Evolutionary conservation across 2,329 filamentous ascomycete species (phyloP), one percentile per base, ranked within the genome.

Genomic region (Aspergillus persii): DNA sequence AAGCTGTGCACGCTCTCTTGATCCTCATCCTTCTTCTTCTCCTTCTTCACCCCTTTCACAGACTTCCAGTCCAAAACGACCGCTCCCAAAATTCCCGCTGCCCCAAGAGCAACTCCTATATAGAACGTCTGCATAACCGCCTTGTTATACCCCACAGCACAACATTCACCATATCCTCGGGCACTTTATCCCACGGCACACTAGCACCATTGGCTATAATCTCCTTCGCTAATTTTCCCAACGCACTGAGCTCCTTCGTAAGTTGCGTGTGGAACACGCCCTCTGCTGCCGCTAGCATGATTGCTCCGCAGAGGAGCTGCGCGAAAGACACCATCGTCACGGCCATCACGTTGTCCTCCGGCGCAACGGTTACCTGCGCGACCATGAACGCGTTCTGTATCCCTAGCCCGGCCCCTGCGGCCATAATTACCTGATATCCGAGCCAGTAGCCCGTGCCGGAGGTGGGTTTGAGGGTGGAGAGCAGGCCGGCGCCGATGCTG

Each of bases 401-500:
- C 12, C 36, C 36, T 6, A 41, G 12, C 6, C 36, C 36, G 12
- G 36, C 12, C 12, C 36, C 36, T n/a, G 36, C 36, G 3, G 36
- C 12, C 36, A 41, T 41, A 15, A 41, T 15, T 12, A 41, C 15
- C 36, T 41, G 36, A 15, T 41, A 41, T 4, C 36, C 36, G 4
- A 41, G 36, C 36, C 36, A 41, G 36, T 12, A 41, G 12, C 12
- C 36, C 0, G 36, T 41, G 15, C 36, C 36, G 36, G 36, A 41
- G 36, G 15, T 41, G 15, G 36, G 36, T 6, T 15, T 41, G 12
- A 41, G 15, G 12, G 60, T 62, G 12, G 8, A 48, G 11, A 60
- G 44, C 1, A 59, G 55, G 1, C 61, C 58, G 0, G 56, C n/a
- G 4, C 58, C 58, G 23, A 62, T 36, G 11, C 49, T 47, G 27